phyloP scores from a whole-genome alignment of 2,329 filamentous ascomycete species.

The Aspergillus melleus region DNA sequence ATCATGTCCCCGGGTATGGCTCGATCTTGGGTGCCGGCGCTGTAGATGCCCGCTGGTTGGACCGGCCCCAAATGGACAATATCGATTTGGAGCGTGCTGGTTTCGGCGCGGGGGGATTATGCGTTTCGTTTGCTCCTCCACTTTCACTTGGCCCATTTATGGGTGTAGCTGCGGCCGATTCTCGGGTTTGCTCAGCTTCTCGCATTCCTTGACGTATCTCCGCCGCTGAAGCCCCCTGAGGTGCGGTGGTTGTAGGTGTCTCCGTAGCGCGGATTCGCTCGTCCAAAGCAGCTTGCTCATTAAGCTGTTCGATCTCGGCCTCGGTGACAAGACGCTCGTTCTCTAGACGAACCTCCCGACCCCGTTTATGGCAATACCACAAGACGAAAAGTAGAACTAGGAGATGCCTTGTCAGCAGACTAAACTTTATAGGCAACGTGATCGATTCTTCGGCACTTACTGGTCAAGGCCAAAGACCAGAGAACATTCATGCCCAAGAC shows the following conservation, averaged over 20 bases:
- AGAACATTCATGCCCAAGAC: conserved; percentile 89
- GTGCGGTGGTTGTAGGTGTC: conserved; percentile 43
- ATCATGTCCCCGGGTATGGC: conserved; percentile 40
- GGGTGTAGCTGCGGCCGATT: conserved; percentile 21
- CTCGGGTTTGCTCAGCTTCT: conserved; percentile 38
- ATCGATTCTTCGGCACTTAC: conserved; percentile 53
- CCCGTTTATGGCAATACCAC: conserved; percentile 98
- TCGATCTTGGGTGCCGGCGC: conserved; percentile 23
- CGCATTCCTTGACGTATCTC: conserved; percentile 43
- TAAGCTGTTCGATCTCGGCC: conserved; percentile 43
- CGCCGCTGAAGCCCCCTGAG: conserved; percentile 39
- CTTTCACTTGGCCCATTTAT: conserved; percentile 6
- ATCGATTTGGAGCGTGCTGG: conserved; percentile 34
- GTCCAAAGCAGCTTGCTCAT: conserved; percentile 35
- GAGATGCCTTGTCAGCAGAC: neutral
- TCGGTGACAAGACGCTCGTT: conserved; percentile 53
- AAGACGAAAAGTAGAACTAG: conserved; percentile 88
- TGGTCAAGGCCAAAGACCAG: conserved; percentile 83
- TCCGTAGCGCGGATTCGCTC: conserved; percentile 35
- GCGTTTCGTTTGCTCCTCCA: conserved; percentile 4
- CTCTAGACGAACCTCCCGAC: conserved; percentile 78
- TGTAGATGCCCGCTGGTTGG: conserved; percentile 19
- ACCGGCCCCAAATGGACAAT: conserved; percentile 29
- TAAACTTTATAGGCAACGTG: neutral
- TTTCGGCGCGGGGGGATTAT: conserved; percentile 11